phyloP scores from a whole-genome alignment of 169 alveolate species.

The Babesia ovata region DNA sequence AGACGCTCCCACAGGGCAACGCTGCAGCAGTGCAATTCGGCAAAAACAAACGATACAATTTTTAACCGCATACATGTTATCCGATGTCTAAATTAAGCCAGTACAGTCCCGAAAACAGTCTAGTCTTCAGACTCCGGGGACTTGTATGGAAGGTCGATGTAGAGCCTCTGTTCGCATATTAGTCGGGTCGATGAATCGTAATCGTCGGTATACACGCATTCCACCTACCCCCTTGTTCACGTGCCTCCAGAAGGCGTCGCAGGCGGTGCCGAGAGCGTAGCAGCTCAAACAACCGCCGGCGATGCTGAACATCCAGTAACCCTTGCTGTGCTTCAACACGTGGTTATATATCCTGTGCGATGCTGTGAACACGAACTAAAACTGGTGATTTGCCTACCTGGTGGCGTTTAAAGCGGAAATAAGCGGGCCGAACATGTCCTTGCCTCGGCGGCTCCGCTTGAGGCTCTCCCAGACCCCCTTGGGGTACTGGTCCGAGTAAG shows the following conservation, averaged over 20 bases:
- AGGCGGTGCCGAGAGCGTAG: conserved; percentile 53
- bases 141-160: conserved; percentile 56
- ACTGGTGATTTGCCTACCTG: conserved; percentile 20
- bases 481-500: conserved; percentile 63
- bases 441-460: conserved; percentile 57
- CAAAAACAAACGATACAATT: background rate
- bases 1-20: background rate
- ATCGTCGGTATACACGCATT: background rate
- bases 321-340: conserved; percentile 64
- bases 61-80: background rate
- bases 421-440: conserved; percentile 49
- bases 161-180: conserved; percentile 45
- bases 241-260: conserved; percentile 61
- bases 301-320: conserved; percentile 65
- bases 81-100: conserved; percentile 4
- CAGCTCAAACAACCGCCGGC: conserved; percentile 63
- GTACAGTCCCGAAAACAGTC: background rate
- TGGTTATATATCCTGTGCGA: conserved; percentile 57
- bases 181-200: background rate
- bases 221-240: conserved; percentile 67
- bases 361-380: background rate
- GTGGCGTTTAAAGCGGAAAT: conserved; percentile 34
- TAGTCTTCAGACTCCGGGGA: conserved; percentile 22
- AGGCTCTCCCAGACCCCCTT: conserved; percentile 54
- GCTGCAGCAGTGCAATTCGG: background rate